Conservation (phyloP, 352 stramenopile genomes). For the Globisporangium canariense region DNA sequence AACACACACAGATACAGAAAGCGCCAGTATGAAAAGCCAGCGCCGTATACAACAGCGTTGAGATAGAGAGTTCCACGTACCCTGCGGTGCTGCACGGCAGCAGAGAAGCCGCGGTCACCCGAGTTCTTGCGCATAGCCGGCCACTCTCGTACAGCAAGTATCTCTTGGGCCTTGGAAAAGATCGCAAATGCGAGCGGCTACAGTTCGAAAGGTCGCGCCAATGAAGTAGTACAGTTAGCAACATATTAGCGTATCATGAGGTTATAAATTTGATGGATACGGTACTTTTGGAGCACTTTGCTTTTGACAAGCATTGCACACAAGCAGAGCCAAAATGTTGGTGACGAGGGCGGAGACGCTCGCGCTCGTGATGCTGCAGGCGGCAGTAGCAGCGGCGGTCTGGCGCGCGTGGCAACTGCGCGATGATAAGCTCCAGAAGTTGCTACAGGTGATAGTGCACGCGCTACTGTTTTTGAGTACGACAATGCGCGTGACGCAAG, state of each 20-base stretch:
- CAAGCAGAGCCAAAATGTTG: not conserved
- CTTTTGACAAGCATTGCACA: constrained; percentile 10
- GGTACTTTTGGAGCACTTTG: not conserved
- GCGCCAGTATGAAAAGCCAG: not conserved
- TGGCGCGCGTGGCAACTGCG: constrained; percentile 1
- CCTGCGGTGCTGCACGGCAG: constrained; percentile 56
- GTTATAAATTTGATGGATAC: not conserved
- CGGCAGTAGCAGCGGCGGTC: not conserved
- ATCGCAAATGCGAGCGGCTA: constrained; percentile 8
- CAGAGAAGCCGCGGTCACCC: constrained; percentile 35
- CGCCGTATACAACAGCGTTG: not conserved
- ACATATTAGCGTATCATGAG: not conserved
- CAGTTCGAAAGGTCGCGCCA: constrained; percentile 3
- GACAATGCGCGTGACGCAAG: not conserved
- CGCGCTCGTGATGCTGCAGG: constrained; percentile 16
- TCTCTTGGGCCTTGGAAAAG: not conserved
- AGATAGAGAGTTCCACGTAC: constrained; percentile 14
- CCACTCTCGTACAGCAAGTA: not conserved
- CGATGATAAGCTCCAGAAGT: not conserved
- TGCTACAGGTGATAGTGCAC: not conserved
- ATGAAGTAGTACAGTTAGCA: not conserved
- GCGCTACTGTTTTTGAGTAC: not conserved
- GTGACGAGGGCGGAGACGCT: not conserved
- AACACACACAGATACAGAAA: not conserved
- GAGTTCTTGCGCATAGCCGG: constrained; percentile 34